Evolutionary conservation across 2,329 filamentous ascomycete genomes (phyloP).

Genomic region (Aaosphaeria pasadenensis): DNA sequence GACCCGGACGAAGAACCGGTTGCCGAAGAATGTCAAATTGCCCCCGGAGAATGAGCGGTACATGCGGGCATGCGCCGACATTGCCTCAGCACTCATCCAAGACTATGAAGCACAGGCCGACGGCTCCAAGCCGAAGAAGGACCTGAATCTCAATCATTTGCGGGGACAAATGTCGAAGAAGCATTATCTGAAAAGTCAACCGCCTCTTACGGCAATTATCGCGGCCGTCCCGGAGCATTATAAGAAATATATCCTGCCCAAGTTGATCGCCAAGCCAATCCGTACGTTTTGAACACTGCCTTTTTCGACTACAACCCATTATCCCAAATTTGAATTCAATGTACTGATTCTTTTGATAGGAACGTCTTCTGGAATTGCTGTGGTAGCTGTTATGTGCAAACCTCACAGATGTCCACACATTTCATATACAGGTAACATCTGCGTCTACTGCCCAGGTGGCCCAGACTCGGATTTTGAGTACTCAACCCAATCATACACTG

Average conservation of each 20-base stretch:
- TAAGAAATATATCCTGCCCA: conserved; percentile 97
- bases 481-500: conserved; percentile 97
- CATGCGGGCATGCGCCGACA: conserved; percentile 90
- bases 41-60: conserved; percentile 93
- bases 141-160: conserved; percentile 89
- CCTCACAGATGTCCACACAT: conserved; percentile 97
- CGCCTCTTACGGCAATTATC: conserved; percentile 93
- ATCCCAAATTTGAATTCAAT: neutral
- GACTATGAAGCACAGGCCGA: conserved; percentile 83
- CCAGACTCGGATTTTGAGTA: conserved; percentile 99
- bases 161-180: conserved; percentile 89
- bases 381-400: conserved; percentile 99
- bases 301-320: neutral
- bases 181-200: conserved; percentile 82
- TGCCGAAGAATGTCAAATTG: conserved; percentile 71
- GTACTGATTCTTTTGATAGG: conserved; percentile 51
- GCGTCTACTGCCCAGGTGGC: conserved; percentile 95
- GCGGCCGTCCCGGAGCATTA: conserved; percentile 98
- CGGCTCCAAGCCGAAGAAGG: conserved; percentile 68
- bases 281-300: conserved; percentile 49
- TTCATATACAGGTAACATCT: conserved; percentile 97
- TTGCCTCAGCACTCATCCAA: conserved; percentile 89
- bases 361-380: conserved; percentile 93
- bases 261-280: conserved; percentile 95
- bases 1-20: conserved; percentile 46